Evolutionary conservation across 257 asterid genomes (phyloP).

Genomic region (Nicotiana attenuata): DNA sequence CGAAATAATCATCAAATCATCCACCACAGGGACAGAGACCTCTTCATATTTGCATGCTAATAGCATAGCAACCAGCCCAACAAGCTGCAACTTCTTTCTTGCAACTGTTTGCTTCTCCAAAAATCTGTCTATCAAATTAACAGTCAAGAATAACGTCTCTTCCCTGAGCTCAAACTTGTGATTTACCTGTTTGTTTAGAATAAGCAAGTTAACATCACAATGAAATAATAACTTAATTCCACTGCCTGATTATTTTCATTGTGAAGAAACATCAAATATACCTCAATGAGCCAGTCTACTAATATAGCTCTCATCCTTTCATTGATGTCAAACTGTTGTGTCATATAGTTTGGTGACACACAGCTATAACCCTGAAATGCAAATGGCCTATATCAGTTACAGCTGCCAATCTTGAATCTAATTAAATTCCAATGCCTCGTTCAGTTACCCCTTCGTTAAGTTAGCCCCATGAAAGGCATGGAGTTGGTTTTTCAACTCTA

Average conservation of each 20-base stretch:
- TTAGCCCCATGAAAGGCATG: no score
- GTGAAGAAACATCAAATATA: slow-evolving; percentile 3
- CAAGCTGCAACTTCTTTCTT: slow-evolving; percentile 79
- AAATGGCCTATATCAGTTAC: not conserved
- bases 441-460: not conserved
- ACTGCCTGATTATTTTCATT: not conserved
- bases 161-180: slow-evolving; percentile 82
- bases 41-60: slow-evolving; percentile 93
- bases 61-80: slow-evolving; percentile 81
- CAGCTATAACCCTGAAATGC: slow-evolving; percentile 53
- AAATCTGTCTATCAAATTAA: slow-evolving; percentile 72
- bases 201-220: not conserved
- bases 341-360: slow-evolving; percentile 75
- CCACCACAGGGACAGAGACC: slow-evolving; percentile 72
- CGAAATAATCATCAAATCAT: slow-evolving; percentile 71
- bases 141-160: slow-evolving; percentile 71
- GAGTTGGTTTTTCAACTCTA: not conserved
- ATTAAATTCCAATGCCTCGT: not conserved
- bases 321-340: slow-evolving; percentile 65
- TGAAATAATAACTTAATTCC: not conserved
- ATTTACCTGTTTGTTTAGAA: slow-evolving; percentile 52
- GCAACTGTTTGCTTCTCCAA: slow-evolving; percentile 69
- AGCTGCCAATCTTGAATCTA: no score
- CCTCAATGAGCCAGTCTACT: slow-evolving; percentile 93
- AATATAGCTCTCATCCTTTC: slow-evolving; percentile 78